phyloP scores from a whole-genome alignment of 441 rosid genomes.

The Viola pubescens region DNA sequence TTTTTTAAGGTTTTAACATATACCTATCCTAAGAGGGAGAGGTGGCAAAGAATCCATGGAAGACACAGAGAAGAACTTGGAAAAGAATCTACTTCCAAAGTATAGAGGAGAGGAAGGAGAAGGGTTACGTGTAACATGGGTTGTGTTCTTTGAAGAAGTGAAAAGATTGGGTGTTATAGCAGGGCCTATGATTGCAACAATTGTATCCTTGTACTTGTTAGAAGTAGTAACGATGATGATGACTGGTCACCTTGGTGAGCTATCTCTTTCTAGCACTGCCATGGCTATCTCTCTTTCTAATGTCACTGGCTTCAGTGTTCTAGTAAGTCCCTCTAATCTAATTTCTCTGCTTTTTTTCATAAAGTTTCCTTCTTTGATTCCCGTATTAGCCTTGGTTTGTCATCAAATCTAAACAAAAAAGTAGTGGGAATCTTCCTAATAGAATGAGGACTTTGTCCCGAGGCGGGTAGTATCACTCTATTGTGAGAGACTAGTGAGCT shows the following conservation, averaged over 20 bases:
- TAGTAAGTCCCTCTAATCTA: slow-evolving; percentile 20
- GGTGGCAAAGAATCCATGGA: slow-evolving; percentile 5
- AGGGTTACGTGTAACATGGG: slow-evolving; percentile 8
- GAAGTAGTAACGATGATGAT: slow-evolving; percentile 31
- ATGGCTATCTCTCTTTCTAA: slow-evolving; percentile 33
- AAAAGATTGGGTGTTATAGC: slow-evolving; percentile 22
- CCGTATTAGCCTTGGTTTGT: too few species aligned
- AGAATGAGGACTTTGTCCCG: too few species aligned
- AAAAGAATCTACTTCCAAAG: slow-evolving; percentile 17
- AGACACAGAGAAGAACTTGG: slow-evolving; percentile 13
- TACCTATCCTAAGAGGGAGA: neutral
- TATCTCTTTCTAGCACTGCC: slow-evolving; percentile 40
- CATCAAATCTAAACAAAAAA: too few species aligned
- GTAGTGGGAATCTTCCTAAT: too few species aligned
- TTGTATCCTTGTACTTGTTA: slow-evolving; percentile 18
- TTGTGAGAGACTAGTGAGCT: too few species aligned
- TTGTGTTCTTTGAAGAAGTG: slow-evolving; percentile 19
- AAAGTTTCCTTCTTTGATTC: too few species aligned
- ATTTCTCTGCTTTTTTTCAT: neutral
- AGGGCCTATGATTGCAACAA: slow-evolving; percentile 32
- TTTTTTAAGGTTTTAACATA: neutral
- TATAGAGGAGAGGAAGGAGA: slow-evolving; percentile 6
- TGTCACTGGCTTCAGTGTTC: slow-evolving; percentile 40
- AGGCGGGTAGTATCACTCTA: too few species aligned
- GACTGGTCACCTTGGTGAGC: slow-evolving; percentile 40